Base-by-base conservation (phyloP, 768 basidiomycete genomes). In the Russula sp. region DNA sequence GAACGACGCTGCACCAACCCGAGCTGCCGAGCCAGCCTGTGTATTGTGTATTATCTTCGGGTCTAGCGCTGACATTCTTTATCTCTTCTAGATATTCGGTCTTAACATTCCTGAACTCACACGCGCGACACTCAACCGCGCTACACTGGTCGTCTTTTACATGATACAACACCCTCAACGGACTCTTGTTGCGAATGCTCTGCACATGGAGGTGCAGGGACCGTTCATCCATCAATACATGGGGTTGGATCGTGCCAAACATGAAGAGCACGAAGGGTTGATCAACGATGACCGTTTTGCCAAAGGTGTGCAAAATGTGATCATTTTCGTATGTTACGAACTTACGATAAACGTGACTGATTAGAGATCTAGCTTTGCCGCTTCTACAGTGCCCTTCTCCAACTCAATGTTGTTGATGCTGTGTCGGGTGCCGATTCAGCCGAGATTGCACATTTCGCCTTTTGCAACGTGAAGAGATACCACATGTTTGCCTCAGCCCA, bases 381-480 rank as follows among this genome's bases (percentile, higher is more conserved):
- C 13, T 92, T 92, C 73, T 92, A 86, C 72, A 76, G 76, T 64
- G 86, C 88, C 0, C 78, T 92, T 54, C 81, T 90, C 76, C 88
- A 86, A 71, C 77, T 83, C 9, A 75, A 75, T 55, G 81, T 91
- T 70, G 80, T 90, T 61, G 87, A 89, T 69, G 79, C 83, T 2
- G 71, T 75, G 8, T 79, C 78, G n/a, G 89, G 90, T 61, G 80
- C 80, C 9, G 89, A 92, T 71, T 82, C 85, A 0, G 81, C 87
- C 6, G 90, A 90, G 76, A 90, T 92, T 81, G 80, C 81, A 6
- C 87, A 90, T 71, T 92, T 92, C 69, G 84, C 84, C 50, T 78
- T 92, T 54, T 82, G 83, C 44, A 80, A 89, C 69, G n/a, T n/a
- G n/a, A n/a, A n/a, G n/a, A n/a, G n/a, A n/a, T n/a, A n/a, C n/a